Base-by-base conservation (phyloP, 2,329 filamentous ascomycete genomes). In the Nothophaeocryptopus gaeumannii region DNA sequence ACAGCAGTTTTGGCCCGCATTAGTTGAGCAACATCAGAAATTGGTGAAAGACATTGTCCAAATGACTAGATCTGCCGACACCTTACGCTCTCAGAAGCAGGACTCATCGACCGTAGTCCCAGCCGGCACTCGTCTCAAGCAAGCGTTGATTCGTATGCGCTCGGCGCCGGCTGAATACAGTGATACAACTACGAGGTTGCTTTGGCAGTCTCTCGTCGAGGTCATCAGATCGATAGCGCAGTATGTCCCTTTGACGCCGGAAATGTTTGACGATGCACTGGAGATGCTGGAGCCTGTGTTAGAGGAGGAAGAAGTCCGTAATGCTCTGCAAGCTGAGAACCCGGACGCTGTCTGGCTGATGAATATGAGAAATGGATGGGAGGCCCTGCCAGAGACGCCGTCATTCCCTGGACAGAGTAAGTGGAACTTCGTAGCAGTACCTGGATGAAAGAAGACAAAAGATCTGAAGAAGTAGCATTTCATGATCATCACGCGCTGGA, bases 291-390 rank as follows among this genome's bases (percentile, higher is more conserved):
- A 67, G 38, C 67, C 68, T 2, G 59, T 70, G 9, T 33, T 72
- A 5, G 54, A 59, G 9, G 59, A 61, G 5, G 47, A 61, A 1
- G 72, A 79, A 40, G 77, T 85, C 9, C 77, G 74, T 40, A 69
- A 71, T 31, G 82, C 80, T 9, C 68, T 93, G 39, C 82, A 86
- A 57, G 70, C 65, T 2, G 71, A 85, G 45, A 90, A 92, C 66
- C 73, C 78, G 1, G 88, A 93, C 72, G 85, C 86, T 1, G 84
- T 93, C 3, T 95, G 89, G 89, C 69, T 92, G 56, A 73, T 74
- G 35, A 68, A 80, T 62, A 78, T 62, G 38, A 52, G 54, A 35
- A 42, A 32, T 47, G 61, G 60, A 14, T 32, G 15, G 9, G 11
- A 48, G 11, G 36, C 9, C n/a, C 8, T 47, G 15, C 55, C 52